Evolutionary conservation across 371 early-diverging fungal genomes (phyloP).

Genomic region (Dichotomocladium elegans): DNA sequence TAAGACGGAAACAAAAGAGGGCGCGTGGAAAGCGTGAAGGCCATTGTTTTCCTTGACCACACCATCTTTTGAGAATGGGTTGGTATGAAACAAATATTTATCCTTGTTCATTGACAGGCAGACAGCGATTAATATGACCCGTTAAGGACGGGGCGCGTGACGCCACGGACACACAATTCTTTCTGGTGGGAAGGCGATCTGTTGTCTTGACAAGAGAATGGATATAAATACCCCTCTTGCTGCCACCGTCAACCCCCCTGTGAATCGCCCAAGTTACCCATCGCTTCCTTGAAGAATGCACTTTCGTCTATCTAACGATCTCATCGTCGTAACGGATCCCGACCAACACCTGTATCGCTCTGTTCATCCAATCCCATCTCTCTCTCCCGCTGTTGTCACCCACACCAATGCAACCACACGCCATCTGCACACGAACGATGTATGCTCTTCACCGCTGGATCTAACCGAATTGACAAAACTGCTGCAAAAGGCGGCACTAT

Average conservation of each 20-base stretch:
- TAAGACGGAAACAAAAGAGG: no score
- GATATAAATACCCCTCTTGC: no score
- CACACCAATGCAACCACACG: constrained; percentile 37
- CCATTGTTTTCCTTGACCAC: no score
- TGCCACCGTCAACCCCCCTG: no score
- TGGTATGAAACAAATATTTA: constrained; percentile 1
- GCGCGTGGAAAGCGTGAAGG: no score
- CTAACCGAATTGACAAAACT: constrained; percentile 32
- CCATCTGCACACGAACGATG: constrained; percentile 20
- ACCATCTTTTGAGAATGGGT: no score
- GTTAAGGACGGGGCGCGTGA: constrained; percentile 1
- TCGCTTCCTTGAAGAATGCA: no score
- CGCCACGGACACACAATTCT: not conserved
- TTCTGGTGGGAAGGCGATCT: not conserved
- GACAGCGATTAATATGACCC: constrained; percentile 4
- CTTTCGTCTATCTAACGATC: no score
- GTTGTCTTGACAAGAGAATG: not conserved
- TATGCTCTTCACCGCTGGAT: constrained; percentile 18
- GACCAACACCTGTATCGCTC: constrained; percentile 10
- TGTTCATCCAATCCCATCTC: constrained; percentile 35
- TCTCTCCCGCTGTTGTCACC: constrained; percentile 42
- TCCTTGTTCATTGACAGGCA: constrained; percentile 5
- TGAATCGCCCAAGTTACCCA: no score
- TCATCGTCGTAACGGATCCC: not conserved
- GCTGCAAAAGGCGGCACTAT: constrained; percentile 17